phyloP scores from a whole-genome alignment of 2,329 filamentous ascomycete genomes.

The Eutypa lata region DNA sequence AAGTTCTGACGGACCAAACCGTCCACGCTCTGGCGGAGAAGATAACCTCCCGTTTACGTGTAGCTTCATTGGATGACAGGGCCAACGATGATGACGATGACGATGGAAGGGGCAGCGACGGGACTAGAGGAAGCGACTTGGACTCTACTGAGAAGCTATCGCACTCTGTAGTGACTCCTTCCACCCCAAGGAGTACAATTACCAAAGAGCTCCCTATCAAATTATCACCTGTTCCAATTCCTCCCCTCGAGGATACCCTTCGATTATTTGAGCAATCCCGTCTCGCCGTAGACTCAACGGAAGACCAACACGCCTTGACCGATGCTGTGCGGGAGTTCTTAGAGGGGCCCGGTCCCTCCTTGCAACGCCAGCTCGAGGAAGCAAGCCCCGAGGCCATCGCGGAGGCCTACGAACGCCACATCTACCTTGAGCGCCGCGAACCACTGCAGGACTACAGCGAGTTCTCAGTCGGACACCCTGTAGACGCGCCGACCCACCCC shows the following conservation, averaged over 20 bases:
- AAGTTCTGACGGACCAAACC: constrained; percentile 5
- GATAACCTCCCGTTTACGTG: constrained; percentile 4
- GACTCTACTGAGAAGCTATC: neutral
- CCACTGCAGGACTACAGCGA: constrained; percentile 9
- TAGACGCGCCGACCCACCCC: constrained; percentile 7
- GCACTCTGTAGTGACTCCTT: neutral
- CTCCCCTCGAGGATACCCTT: constrained; percentile 4
- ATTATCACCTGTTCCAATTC: neutral
- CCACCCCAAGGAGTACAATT: neutral
- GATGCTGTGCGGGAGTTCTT: constrained; percentile 3
- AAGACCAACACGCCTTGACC: constrained; percentile 1
- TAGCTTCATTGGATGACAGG: neutral
- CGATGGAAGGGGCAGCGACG: neutral
- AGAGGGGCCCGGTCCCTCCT: neutral
- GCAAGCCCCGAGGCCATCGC: constrained; percentile 1
- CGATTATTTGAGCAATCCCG: constrained; percentile 9
- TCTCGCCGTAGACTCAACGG: constrained; percentile 5
- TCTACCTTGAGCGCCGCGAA: constrained; percentile 12
- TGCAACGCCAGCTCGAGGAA: constrained; percentile 4
- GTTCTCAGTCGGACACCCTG: constrained; percentile 10
- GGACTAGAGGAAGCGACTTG: neutral
- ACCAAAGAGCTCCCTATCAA: neutral
- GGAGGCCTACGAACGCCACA: constrained; percentile 9
- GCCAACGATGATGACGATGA: neutral
- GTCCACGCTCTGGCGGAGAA: constrained; percentile 7